Evolutionary conservation across 1,284 basidiomycete species (phyloP), one percentile per base, ranked within the genome.

Genomic region (Puccinia hordei): DNA sequence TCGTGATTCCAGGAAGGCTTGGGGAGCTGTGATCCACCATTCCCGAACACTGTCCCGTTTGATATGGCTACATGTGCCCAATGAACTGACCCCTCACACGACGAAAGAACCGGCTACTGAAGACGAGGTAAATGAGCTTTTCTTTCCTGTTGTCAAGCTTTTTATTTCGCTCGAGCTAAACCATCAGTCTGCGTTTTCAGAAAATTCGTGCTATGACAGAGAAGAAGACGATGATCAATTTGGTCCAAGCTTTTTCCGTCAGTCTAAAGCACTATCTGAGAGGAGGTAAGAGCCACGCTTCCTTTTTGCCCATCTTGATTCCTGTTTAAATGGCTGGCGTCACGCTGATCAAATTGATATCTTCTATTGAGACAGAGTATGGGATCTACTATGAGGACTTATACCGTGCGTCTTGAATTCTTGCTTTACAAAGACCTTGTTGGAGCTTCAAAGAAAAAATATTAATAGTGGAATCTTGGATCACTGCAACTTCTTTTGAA

Each of bases 371-470:
- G n/a, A 33, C 35, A 79, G 76, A 79, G 35, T 49, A 69, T 51
- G 66, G 66, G 22, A 79, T 79, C 33, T 79, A 69, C 59, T 63
- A 72, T 38, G 76, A 79, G 35, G 76, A 79, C 30, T 72, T 79
- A n/a, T 79, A 79, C 46, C 76, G 76, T 79, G 35, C 22, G 76
- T 61, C 38, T 41, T n/a, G 4, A 13, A 8, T 53, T 53, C 22
- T 17, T 53, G 5, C 6, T n/a, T 53, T 17, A n/a, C n/a, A n/a
- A 61, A 57, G 53, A 35, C 3, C 57, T 61, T 61, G 27, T 1
- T 30, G 17, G 30, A 61, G 2, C 1, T 61, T 57, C 38, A 2
- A 24, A 61, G 13, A 24, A 46, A n/a, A 51, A 49, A 24, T 44
- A n/a, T n/a, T n/a, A n/a, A n/a, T 15, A 41, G n/a, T 1, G 12